Evolutionary conservation across 257 asterid genomes (phyloP).

Genomic region (Voacanga thouarsii): DNA sequence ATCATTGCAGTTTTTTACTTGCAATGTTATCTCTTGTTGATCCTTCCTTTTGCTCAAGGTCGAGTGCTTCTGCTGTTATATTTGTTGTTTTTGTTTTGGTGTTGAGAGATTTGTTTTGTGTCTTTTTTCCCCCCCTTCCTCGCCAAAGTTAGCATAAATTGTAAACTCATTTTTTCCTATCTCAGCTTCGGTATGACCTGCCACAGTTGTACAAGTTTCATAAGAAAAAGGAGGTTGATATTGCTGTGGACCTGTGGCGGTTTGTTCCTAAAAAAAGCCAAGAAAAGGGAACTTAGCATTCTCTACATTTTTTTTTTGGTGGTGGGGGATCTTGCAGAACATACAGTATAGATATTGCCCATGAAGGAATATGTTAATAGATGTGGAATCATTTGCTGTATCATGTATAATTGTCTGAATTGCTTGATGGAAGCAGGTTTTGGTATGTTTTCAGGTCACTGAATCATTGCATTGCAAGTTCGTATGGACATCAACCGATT

Average conservation of each 20-base stretch:
- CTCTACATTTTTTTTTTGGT: not conserved
- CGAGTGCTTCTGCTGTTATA: not conserved
- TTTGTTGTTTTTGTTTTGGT: not conserved
- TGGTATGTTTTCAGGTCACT: not conserved
- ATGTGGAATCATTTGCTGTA: not conserved
- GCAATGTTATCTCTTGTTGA: not conserved
- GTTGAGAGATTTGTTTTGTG: not conserved
- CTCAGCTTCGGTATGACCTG: conserved; percentile 82
- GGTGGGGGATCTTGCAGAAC: not conserved
- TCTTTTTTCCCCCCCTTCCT: no score
- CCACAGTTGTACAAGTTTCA: conserved; percentile 94
- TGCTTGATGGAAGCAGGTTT: not conserved
- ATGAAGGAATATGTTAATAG: not conserved
- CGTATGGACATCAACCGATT: not conserved
- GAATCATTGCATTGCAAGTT: no score
- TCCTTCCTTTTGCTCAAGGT: not conserved
- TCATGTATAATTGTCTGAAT: not conserved
- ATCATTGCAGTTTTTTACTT: not conserved
- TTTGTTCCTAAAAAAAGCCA: conserved; percentile 57
- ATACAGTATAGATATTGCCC: not conserved
- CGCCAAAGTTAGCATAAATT: not conserved
- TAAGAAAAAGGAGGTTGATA: conserved; percentile 92
- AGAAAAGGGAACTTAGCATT: not conserved
- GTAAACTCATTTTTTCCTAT: conserved; percentile 2
- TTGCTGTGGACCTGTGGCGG: conserved; percentile 96